phyloP scores from a whole-genome alignment of 164 flowering plant genomes.

The grape (Vitis vinifera) region DNA sequence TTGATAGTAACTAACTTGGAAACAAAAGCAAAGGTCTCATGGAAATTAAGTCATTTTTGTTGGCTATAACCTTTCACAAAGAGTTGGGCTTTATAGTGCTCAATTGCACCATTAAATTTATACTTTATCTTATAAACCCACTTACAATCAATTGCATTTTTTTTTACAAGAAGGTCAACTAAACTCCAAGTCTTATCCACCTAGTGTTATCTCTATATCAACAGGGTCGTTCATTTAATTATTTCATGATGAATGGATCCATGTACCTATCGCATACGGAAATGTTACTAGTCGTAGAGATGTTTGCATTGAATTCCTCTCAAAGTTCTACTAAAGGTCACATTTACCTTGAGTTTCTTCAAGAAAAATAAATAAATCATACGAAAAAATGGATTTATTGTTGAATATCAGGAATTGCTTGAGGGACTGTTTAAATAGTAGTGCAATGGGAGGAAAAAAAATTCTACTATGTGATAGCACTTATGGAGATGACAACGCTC shows the following conservation, averaged over 20 bases:
- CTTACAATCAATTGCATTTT: no score
- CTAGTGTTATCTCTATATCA: not conserved
- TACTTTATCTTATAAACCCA: no score
- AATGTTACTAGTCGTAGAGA: not conserved
- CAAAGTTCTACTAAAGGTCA: no score
- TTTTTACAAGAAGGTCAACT: no score
- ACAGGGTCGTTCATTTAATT: slow-evolving; percentile 27
- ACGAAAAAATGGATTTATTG: not conserved
- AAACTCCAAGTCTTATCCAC: no score
- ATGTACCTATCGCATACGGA: slow-evolving; percentile 12
- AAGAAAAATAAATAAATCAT: not conserved
- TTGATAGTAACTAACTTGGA: no score
- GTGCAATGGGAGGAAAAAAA: slow-evolving; percentile 22
- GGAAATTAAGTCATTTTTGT: no score
- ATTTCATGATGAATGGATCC: slow-evolving; percentile 10
- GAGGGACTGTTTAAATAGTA: slow-evolving; percentile 6
- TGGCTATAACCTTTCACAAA: no score
- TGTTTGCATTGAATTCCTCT: no score
- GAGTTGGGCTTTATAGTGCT: no score
- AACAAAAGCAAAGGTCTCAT: no score
- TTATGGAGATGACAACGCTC: not conserved
- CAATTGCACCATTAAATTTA: no score
- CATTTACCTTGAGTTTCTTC: not conserved
- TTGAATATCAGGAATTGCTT: slow-evolving; percentile 8
- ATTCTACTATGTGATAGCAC: slow-evolving; percentile 16